Percentiles rank a stretch among this genome's conserved stretches.
Evolutionary conservation across 805 yeast species (phyloP).

Genomic region (Starmerella davenportii): DNA sequence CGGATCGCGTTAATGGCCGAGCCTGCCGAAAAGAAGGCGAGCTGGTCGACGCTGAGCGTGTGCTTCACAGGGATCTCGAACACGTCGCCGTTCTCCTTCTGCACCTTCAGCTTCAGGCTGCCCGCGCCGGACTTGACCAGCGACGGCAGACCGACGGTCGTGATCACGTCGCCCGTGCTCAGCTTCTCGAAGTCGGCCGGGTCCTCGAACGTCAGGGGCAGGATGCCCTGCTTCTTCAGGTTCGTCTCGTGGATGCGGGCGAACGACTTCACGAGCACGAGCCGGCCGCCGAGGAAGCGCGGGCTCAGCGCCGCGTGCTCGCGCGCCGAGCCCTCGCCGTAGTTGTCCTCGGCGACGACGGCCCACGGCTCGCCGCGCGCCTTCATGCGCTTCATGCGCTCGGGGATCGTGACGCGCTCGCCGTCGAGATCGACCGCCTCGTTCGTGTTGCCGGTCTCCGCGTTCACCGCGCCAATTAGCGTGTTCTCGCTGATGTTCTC

Average conservation of each 20-base stretch:
- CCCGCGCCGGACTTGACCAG: slow-evolving; percentile 74
- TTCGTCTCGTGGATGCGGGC: slow-evolving; percentile 98
- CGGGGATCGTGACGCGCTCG: slow-evolving; percentile 67
- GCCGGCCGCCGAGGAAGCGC: slow-evolving; percentile 78
- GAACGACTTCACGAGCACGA: slow-evolving; percentile 80
- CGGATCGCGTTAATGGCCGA: slow-evolving; percentile 90
- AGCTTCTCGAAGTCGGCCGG: slow-evolving; percentile 77
- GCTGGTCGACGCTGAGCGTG: slow-evolving; percentile 92
- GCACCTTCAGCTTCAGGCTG: slow-evolving; percentile 46
- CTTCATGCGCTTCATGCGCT: slow-evolving; percentile 91
- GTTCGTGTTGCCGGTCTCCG: slow-evolving; percentile 93
- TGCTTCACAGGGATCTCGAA: slow-evolving; percentile 66
- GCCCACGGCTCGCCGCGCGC: slow-evolving; percentile 70
- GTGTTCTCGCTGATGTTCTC: slow-evolving; percentile 93
- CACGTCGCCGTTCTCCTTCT: slow-evolving; percentile 50
- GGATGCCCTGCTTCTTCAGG: slow-evolving; percentile 93
- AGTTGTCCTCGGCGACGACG: slow-evolving; percentile 93
- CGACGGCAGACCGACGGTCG: slow-evolving; percentile 56
- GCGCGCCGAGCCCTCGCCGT: slow-evolving; percentile 98
- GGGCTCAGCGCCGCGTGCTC: slow-evolving; percentile 97
- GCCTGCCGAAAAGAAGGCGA: slow-evolving; percentile 92
- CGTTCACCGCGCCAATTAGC: slow-evolving; percentile 88
- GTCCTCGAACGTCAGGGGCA: slow-evolving; percentile 82
- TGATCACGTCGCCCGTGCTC: slow-evolving; percentile 56
- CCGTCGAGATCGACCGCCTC: slow-evolving; percentile 77